These are phyloP conservation scores for Iberis pinnata DNA, from an alignment of 345 rosid genomes.

Conservation along the genomic window DNA sequence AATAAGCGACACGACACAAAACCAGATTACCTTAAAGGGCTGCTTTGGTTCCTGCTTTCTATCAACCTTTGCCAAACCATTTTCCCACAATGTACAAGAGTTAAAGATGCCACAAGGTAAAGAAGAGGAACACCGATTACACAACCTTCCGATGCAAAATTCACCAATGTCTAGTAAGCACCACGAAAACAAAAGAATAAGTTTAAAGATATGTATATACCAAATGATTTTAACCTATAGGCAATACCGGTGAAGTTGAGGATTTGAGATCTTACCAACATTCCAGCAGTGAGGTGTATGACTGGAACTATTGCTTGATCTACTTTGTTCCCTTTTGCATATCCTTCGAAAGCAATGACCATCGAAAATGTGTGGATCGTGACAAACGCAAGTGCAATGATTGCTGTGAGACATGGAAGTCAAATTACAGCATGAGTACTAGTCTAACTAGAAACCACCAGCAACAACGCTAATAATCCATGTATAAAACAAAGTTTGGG, in stretches of 20 bases:
- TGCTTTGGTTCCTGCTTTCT: constrained; percentile 38
- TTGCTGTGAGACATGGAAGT: constrained; percentile 47
- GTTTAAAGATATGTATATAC: no score
- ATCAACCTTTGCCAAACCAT: constrained; percentile 70
- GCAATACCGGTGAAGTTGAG: background rate
- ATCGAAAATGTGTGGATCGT: constrained; percentile 93
- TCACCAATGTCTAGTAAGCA: constrained; percentile 61
- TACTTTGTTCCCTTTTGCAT: constrained; percentile 76
- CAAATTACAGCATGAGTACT: constrained; percentile 19
- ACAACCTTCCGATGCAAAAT: constrained; percentile 79
- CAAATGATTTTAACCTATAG: background rate
- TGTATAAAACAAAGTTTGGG: constrained; percentile 2
- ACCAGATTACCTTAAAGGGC: constrained; percentile 3
- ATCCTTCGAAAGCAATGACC: constrained; percentile 90
- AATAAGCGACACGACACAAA: no score
- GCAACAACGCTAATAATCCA: background rate
- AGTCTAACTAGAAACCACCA: constrained; percentile 11
- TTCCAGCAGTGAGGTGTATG: constrained; percentile 77
- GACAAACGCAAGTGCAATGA: constrained; percentile 81
- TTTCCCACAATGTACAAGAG: constrained; percentile 64
- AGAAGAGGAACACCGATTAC: constrained; percentile 73
- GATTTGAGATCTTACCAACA: constrained; percentile 52
- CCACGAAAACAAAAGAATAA: background rate
- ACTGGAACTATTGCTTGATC: constrained; percentile 75
- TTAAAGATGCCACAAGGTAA: constrained; percentile 53